Base-by-base conservation (phyloP, 495 filamentous ascomycete genomes). In the Corynascus novoguineensis region DNA sequence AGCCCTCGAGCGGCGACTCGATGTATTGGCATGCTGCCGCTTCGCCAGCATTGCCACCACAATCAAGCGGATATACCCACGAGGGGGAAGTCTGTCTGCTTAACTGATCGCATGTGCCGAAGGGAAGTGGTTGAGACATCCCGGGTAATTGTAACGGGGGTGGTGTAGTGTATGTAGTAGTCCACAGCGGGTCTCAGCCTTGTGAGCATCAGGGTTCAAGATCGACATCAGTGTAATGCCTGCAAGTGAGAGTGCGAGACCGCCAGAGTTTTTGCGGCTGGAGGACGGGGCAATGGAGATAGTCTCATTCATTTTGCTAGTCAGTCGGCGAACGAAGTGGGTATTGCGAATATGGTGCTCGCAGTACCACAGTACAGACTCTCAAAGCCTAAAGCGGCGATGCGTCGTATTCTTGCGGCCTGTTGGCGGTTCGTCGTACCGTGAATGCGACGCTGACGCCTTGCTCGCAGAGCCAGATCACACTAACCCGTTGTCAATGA, bases 401-500 rank as follows among this genome's bases (percentile, higher is more conserved):
- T 22, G 42, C 17, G 19, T 50, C 29, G 31, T n/a, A 15, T 12
- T 29, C 44, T 28, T 40, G 22, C 32, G 32, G 48, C 14, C 37
- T 10, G 29, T 50, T 24, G 34, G 34, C 19, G 48, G 11, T 27
- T 51, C 17, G 32, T 19, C 22, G n/a, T 22, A 21, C 46, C 19
- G n/a, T 51, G 32, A 8, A 51, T 51, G 32, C n/a, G 11, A 51
- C 49, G n/a, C 15, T 49, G 46, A 19, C 22, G n/a, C 28, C 46
- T 24, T 27, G 31, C 19, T 19, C 31, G 47, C 31, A 34, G 47
- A 22, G 25, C n/a, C 12, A 32, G 11, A 46, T 46, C 42, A 46
- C 42, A 28, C 42, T 25, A 22, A 7, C 21, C 25, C 35, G 38
- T 9, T 35, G 14, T 11, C 11, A 4, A 10, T 14, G 11, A 38